Conservation (phyloP, 305 asterid species). For the Salvia sclarea region DNA sequence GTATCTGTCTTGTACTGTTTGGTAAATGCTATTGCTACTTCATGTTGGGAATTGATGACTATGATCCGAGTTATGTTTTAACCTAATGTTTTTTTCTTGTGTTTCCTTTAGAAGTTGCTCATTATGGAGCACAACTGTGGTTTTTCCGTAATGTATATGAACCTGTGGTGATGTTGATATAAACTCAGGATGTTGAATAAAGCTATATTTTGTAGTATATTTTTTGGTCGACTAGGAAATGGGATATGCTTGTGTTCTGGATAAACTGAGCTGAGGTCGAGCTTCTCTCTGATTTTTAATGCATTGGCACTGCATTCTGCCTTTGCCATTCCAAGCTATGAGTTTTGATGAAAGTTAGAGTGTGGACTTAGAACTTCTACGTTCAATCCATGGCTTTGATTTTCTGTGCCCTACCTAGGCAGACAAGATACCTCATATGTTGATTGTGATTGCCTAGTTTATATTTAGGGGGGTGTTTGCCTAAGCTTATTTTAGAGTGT, state of each 20-base stretch:
- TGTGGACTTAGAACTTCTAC: no score
- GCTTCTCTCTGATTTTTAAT: neutral
- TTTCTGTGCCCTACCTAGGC: no score
- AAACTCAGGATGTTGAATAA: neutral
- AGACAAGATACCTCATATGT: no score
- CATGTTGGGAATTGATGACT: slow-evolving; percentile 27
- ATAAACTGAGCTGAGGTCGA: neutral
- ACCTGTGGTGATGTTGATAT: neutral
- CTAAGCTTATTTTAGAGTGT: no score
- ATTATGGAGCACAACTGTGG: neutral
- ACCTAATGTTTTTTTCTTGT: no score
- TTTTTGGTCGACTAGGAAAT: neutral
- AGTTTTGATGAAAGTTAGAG: no score
- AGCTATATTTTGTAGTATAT: no score
- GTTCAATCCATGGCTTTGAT: no score
- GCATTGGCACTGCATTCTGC: neutral
- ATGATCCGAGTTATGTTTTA: no score
- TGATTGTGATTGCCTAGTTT: no score
- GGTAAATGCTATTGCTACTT: slow-evolving; percentile 25
- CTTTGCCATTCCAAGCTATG: neutral
- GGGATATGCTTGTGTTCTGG: neutral
- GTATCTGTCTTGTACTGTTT: slow-evolving; percentile 21
- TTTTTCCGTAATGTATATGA: neutral
- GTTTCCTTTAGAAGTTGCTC: no score
- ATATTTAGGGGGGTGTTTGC: no score